Base-by-base conservation (phyloP, 1,284 basidiomycete species). In the Gymnopus androsaceus region DNA sequence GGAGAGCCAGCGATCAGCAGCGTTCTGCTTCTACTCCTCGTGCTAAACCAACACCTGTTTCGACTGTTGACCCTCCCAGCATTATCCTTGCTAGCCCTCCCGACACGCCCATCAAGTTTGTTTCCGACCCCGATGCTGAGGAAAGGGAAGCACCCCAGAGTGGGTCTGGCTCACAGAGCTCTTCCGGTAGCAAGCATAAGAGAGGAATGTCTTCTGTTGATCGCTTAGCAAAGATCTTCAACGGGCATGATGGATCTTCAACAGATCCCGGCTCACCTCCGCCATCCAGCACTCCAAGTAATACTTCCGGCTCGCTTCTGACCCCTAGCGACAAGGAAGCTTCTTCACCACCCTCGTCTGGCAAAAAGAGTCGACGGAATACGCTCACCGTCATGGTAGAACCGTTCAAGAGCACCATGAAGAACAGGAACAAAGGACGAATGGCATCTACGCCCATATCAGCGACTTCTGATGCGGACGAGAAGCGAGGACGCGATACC, bases 351-450 rank as follows among this genome's bases (percentile, higher is more conserved):
- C 4, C 33, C 3, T 40, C 42, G 11, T 41, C 11, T 17, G 11
- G 40, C 8, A 70, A 27, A 68, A 67, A 60, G 84, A 81, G 79
- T 85, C 86, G 76, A 77, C 74, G 67, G 60, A 92, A 90, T 69
- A 93, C 92, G 1, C 75, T 94, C 54, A 92, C 88, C 0, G 82
- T 92, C 45, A 90, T 93, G 81, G 88, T 91, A 3, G 89, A 91
- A 63, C 88, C 89, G 5, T 74, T 92, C 62, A 81, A 77, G 58
- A 78, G 82, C 51, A 78, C 75, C 3, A 82, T 87, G 60, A 81
- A 83, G 68, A 75, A 74, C 25, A 76, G 80, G 49, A 63, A 59
- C 42, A 77, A 76, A 66, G 69, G 68, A n/a, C 74, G 73, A 55
- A 69, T 67, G 54, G 66, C 71, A 46, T 70, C 69, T 1, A 75